These are phyloP conservation scores for Abrus precatorius DNA, from an alignment of 306 rosid genomes.

Conservation along the genomic window DNA sequence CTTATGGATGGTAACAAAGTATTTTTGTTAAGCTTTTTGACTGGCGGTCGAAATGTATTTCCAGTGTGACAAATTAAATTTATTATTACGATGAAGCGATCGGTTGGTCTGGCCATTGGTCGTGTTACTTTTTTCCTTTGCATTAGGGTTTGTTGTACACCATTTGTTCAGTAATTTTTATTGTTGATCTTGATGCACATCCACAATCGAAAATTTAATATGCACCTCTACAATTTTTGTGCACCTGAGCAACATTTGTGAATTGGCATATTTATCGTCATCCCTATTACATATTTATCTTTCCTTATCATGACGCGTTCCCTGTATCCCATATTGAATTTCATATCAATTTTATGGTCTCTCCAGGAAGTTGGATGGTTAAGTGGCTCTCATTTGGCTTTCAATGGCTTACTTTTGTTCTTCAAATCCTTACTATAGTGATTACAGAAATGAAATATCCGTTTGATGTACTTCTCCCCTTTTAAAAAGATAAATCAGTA, in stretches of 20 bases:
- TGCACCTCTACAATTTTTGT: not conserved
- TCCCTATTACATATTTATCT: not conserved
- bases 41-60: not conserved
- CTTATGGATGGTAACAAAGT: not conserved
- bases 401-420: not conserved
- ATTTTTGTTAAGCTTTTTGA: not conserved
- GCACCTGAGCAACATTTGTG: not conserved
- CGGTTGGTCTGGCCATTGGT: conserved; percentile 4
- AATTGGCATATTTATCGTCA: no score
- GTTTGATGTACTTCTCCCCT: not conserved
- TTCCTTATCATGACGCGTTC: not conserved
- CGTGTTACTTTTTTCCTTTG: not conserved
- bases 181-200: not conserved
- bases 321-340: not conserved
- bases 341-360: not conserved
- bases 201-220: not conserved
- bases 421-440: not conserved
- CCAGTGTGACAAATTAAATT: not conserved
- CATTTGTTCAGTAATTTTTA: not conserved
- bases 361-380: not conserved
- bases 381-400: conserved; percentile 30
- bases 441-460: not conserved
- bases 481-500: not conserved
- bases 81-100: not conserved
- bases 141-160: conserved; percentile 16